Base-by-base conservation (phyloP, 768 basidiomycete genomes). In the Pleurotus salmoneostramineus region DNA sequence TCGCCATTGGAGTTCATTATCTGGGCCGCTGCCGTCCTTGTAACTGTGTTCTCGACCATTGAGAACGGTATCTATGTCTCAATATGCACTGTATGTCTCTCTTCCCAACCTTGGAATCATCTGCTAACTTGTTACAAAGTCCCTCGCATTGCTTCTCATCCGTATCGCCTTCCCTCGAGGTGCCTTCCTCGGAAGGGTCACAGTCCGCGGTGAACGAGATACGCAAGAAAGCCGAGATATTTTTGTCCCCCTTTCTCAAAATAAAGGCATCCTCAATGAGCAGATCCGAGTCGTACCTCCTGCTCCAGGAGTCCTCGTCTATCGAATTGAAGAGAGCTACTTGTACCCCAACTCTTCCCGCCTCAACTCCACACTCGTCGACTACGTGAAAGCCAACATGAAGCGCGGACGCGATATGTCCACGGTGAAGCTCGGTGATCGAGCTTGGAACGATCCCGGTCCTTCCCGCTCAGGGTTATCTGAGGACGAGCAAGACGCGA, bases 361-460 rank as follows among this genome's bases (percentile, higher is more conserved):
- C 27, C 65, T 84, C 67, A 94, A 94, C 69, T 82, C 84, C 42
- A 75, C 78, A 2, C 73, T 99, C 21, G 89, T 95, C 21, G 88
- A 89, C 63, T 78, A 93, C 63, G 91, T 97, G 61, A 94, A 89
- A 72, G 74, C 72, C 56, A 78, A 87, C 64, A 93, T 88, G 65
- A 81, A 85, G 34, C 83, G 90, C 51, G 94, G 92, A 17, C 82
- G 79, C 64, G 90, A 95, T 69, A 77, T 89, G 70, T 77, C 79
- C 54, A 65, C 72, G n/a, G 75, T 92, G 60, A 80, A 72, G 57
- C 71, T 83, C 46, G 77, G 80, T 60, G 93, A 96, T 68, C 84
- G 95, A 44, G 82, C 92, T 10, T 99, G 96, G 96, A 99, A 99
- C 67, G 95, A 97, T 64, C 87, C 91, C 7, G 92, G 93, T 31